These are phyloP conservation scores for Scenedesmus sp. DNA, from an alignment of 163 green algal species.

Conservation along the genomic window DNA sequence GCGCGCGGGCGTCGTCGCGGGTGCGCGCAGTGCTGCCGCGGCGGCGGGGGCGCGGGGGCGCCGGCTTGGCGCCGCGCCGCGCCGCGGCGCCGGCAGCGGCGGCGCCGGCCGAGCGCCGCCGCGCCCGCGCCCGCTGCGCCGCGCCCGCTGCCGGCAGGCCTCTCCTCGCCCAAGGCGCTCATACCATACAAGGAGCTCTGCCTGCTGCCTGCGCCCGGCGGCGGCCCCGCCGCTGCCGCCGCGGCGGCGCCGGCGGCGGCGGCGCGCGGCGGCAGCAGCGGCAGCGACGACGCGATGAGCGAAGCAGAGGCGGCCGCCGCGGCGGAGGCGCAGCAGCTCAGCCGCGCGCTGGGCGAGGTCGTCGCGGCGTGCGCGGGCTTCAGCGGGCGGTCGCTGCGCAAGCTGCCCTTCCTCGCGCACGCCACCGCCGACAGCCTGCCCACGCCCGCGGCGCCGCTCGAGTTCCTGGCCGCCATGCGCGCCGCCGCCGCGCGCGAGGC, in stretches of 20 bases:
- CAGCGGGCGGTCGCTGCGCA: constrained; percentile 82
- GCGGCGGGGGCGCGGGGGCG: too few species aligned
- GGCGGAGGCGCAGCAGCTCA: constrained; percentile 18
- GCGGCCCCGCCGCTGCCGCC: constrained; percentile 14
- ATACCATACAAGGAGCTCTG: constrained; percentile 22
- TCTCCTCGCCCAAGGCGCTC: constrained; percentile 1
- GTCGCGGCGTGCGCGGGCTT: constrained; percentile 65
- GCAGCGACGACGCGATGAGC: not conserved
- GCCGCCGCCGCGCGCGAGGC: constrained; percentile 46
- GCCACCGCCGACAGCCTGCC: constrained; percentile 47
- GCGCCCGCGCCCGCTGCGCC: too few species aligned
- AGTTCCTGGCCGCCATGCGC: constrained; percentile 48
- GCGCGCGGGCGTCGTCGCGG: constrained; percentile 70
- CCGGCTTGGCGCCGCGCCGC: too few species aligned
- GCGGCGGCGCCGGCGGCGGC: constrained; percentile 37
- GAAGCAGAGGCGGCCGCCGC: constrained; percentile 14
- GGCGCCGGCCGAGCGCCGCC: too few species aligned
- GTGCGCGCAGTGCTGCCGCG: too few species aligned
- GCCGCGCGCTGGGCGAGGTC: constrained; percentile 22
- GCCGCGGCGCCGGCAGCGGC: too few species aligned
- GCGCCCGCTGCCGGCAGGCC: constrained; percentile 8
- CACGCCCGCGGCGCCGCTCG: constrained; percentile 18
- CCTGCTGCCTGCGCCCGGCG: constrained; percentile 13
- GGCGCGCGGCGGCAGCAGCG: constrained; percentile 24
- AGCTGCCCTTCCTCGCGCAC: constrained; percentile 92